phyloP scores from a whole-genome alignment of 129 eudicot species.

The Flaveria trinervia region DNA sequence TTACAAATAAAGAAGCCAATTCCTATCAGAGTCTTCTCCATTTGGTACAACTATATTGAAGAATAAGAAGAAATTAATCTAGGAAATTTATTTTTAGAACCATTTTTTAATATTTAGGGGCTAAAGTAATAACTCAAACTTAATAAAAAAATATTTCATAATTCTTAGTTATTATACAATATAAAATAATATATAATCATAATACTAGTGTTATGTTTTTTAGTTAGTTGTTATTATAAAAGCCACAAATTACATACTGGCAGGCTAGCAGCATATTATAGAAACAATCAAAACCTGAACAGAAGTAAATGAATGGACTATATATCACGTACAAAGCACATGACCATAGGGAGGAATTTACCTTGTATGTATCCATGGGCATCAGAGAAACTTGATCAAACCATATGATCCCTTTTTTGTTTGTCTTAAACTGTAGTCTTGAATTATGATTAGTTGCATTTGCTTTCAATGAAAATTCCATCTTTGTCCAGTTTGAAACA shows the following conservation, averaged over 20 bases:
- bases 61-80: too few relatives aligned
- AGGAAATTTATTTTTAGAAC: too few relatives aligned
- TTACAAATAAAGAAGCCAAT: too few relatives aligned
- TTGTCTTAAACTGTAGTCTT: conserved; percentile 67
- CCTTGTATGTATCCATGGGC: conserved; percentile 91
- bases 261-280: background rate
- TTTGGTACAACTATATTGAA: too few relatives aligned
- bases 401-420: conserved; percentile 79
- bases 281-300: background rate
- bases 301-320: background rate
- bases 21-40: too few relatives aligned
- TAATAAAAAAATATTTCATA: too few relatives aligned
- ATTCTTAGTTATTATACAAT: too few relatives aligned
- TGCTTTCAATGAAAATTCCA: conserved; percentile 61
- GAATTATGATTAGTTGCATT: conserved; percentile 60
- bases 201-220: too few relatives aligned
- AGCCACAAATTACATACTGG: background rate
- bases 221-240: too few relatives aligned
- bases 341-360: conserved; percentile 9
- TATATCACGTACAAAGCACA: background rate
- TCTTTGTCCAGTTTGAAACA: conserved; percentile 71
- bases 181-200: too few relatives aligned
- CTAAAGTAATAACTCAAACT: too few relatives aligned
- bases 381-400: conserved; percentile 95
- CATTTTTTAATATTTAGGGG: too few relatives aligned